Conservation (phyloP, 768 basidiomycete genomes). For the Cystofilobasidium bisporidii region DNA sequence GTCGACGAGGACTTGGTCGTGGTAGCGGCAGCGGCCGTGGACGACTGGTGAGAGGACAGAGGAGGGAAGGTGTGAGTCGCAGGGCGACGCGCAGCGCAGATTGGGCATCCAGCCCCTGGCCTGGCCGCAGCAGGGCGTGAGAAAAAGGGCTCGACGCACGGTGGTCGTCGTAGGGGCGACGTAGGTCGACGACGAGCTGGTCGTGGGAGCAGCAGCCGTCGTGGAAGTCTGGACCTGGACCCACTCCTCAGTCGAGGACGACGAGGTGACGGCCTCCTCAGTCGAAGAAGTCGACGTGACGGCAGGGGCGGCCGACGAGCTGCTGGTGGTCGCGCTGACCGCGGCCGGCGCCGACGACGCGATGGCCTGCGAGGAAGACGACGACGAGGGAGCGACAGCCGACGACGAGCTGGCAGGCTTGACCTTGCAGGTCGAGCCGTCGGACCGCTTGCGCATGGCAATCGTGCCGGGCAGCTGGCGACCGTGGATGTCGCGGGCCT, state of each 20-base stretch:
- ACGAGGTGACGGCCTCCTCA: not conserved
- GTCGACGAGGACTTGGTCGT: constrained; percentile 12
- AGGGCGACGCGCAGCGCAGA: not conserved
- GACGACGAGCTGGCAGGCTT: not conserved
- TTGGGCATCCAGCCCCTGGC: no score
- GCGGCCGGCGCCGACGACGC: not conserved
- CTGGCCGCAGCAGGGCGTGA: not conserved
- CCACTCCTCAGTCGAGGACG: not conserved
- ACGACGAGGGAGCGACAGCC: not conserved
- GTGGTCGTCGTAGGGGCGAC: not conserved
- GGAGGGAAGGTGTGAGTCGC: not conserved
- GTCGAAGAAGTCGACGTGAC: not conserved
- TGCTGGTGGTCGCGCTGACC: not conserved
- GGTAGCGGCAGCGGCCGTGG: constrained; percentile 13
- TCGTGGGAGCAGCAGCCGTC: not conserved
- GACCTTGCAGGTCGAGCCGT: constrained; percentile 23
- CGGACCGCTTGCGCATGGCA: constrained; percentile 18
- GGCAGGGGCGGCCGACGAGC: no score
- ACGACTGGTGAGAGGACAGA: not conserved
- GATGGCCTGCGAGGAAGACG: no score
- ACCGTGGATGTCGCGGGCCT: constrained; percentile 15
- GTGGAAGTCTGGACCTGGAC: not conserved
- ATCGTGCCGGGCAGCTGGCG: constrained; percentile 23
- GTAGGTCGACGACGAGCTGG: not conserved
- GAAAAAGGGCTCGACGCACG: not conserved